A percentile compares a stretch with the other conserved stretches of the same genome.
phyloP scores from a whole-genome alignment of 805 yeast species.

The Kluyveromyces siamensis region DNA sequence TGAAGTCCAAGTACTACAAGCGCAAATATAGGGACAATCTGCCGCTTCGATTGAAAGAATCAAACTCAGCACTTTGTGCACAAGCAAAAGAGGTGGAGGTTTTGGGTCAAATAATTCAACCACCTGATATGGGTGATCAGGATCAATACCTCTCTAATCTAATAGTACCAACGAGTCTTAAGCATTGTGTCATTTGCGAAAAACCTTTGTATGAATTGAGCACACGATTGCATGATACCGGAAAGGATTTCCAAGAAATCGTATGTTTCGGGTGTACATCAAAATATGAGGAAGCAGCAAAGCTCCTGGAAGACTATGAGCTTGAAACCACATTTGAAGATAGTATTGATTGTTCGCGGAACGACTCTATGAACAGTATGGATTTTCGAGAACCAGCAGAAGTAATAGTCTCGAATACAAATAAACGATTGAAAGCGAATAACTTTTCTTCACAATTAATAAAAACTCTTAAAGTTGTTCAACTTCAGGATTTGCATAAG shows the following conservation, averaged over 20 bases:
- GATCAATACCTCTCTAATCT: slow-evolving; percentile 18
- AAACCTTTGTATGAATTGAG: slow-evolving; percentile 58
- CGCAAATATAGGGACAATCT: slow-evolving; percentile 13
- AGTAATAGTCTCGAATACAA: slow-evolving; percentile 3
- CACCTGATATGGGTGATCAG: slow-evolving; percentile 4
- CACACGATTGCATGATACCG: slow-evolving; percentile 9
- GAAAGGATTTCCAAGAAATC: slow-evolving; percentile 38
- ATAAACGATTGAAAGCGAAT: slow-evolving; percentile 4
- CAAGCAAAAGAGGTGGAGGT: slow-evolving; percentile 3
- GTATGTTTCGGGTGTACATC: slow-evolving; percentile 57
- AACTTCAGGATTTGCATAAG: slow-evolving; percentile 10
- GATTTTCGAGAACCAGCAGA: slow-evolving; percentile 4
- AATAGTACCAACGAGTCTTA: slow-evolving; percentile 16
- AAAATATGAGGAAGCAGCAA: slow-evolving; percentile 43
- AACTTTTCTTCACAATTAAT: slow-evolving; percentile 29
- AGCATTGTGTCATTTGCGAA: slow-evolving; percentile 58
- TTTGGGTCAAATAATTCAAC: slow-evolving; percentile 13
- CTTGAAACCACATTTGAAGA: slow-evolving; percentile 17
- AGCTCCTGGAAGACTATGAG: slow-evolving; percentile 33
- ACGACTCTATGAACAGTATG: slow-evolving; percentile 4
- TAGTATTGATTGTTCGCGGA: slow-evolving; percentile 1
- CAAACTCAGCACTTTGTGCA: not conserved
- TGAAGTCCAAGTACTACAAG: slow-evolving; percentile 15
- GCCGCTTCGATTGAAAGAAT: slow-evolving; percentile 17
- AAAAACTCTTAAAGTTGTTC: slow-evolving; percentile 22